Conservation (phyloP, 1,284 basidiomycete species). For the Naganishia cerealis region DNA sequence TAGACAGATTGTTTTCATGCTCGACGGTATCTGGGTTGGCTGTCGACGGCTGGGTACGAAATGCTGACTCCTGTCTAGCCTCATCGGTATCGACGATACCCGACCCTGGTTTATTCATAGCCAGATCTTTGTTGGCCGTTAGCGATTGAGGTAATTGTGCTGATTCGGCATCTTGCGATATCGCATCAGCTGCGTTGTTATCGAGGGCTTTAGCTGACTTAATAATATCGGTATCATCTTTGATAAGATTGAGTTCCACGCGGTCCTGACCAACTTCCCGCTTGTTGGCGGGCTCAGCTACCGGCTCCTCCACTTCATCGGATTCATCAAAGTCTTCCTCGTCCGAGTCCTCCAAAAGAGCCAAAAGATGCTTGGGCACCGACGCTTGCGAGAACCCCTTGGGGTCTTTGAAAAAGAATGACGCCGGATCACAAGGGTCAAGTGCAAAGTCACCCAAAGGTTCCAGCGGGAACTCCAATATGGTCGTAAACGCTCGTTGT, state of each 20-base stretch:
- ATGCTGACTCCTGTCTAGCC: constrained; percentile 10
- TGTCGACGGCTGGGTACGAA: background rate
- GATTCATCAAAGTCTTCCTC: constrained; percentile 18
- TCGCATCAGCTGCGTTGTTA: constrained; percentile 9
- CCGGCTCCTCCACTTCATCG: background rate
- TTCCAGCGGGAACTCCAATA: constrained; percentile 27
- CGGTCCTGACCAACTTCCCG: background rate
- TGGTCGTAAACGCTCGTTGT: constrained; percentile 8
- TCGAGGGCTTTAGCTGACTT: constrained; percentile 6
- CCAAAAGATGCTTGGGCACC: constrained; percentile 9
- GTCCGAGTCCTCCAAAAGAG: constrained; percentile 10
- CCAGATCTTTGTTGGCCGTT: constrained; percentile 14
- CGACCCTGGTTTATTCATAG: constrained; percentile 21
- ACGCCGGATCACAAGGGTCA: constrained; percentile 8
- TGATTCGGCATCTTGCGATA: background rate
- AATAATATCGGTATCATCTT: background rate
- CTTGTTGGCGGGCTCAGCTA: background rate
- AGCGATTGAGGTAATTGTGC: background rate
- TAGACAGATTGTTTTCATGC: background rate
- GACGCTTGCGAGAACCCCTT: constrained; percentile 30
- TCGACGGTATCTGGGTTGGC: background rate
- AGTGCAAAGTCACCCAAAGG: constrained; percentile 24
- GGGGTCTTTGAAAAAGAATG: constrained; percentile 30
- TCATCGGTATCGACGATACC: constrained; percentile 18
- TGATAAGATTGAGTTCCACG: background rate